Conservation (phyloP, 2,329 filamentous ascomycete species). For the Lasiodiplodia sp. region DNA sequence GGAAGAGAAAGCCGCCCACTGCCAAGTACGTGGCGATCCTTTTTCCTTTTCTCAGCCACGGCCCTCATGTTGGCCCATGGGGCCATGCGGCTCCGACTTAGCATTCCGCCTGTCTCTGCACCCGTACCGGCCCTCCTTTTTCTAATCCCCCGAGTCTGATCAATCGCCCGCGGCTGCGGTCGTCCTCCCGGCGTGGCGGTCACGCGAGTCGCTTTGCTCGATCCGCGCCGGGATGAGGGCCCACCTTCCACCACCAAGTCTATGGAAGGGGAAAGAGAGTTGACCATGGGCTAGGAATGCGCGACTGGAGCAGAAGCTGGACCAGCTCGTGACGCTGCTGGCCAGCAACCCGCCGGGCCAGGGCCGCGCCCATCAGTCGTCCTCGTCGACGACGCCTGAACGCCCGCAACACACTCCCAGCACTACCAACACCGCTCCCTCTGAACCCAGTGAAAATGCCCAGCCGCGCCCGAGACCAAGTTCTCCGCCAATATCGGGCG, state of each 20-base stretch:
- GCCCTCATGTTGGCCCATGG: neutral
- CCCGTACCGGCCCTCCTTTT: conserved; percentile 8
- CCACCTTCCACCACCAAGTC: neutral
- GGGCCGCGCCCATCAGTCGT: neutral
- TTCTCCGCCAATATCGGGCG: conserved; percentile 16
- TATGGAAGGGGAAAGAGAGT: neutral
- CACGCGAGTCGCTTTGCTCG: neutral
- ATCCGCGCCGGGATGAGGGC: neutral
- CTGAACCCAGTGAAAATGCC: neutral
- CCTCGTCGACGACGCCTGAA: conserved; percentile 27
- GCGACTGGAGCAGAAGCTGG: conserved; percentile 28
- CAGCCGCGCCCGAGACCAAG: neutral
- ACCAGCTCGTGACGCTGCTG: conserved; percentile 27
- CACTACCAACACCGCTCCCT: neutral
- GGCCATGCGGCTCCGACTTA: conserved; percentile 11
- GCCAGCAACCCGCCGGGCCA: conserved; percentile 16
- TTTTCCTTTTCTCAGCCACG: conserved; percentile 2
- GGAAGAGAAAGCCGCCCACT: conserved; percentile 30
- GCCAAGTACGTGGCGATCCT: conserved; percentile 29
- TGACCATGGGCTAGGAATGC: conserved; percentile 13
- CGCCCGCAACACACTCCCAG: conserved; percentile 2
- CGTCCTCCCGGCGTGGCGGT: conserved; percentile 1
- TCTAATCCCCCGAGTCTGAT: neutral
- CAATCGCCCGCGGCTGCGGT: conserved; percentile 1
- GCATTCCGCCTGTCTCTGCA: neutral